These are phyloP conservation scores for Fusarium albosuccineum DNA, from an alignment of 2,329 filamentous ascomycete genomes.

Conservation along the genomic window DNA sequence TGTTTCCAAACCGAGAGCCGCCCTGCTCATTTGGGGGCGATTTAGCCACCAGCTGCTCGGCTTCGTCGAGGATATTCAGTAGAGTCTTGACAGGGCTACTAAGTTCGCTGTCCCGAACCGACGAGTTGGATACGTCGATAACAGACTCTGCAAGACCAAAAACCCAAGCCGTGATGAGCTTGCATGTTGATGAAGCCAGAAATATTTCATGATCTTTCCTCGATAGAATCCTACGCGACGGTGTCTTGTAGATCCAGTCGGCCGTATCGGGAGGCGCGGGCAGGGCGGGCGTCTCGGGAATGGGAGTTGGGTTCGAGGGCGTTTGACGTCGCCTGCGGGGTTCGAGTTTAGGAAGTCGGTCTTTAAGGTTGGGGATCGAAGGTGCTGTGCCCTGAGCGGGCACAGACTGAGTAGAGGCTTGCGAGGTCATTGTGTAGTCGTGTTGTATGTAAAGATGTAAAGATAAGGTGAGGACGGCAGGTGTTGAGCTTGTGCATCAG, in stretches of 20 bases:
- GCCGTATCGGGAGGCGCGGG: conserved; percentile 74
- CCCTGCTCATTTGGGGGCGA: conserved; percentile 87
- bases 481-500: conserved; percentile 14
- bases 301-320: conserved; percentile 69
- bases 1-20: conserved; percentile 95
- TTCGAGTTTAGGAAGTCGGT: conserved; percentile 75
- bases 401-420: conserved; percentile 25
- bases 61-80: conserved; percentile 76
- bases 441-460: conserved; percentile 22
- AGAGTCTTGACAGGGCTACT: conserved; percentile 73
- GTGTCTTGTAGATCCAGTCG: conserved; percentile 72
- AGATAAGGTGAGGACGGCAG: conserved; percentile 13
- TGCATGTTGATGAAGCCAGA: conserved; percentile 79
- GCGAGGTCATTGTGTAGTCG: conserved; percentile 44
- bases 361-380: conserved; percentile 55
- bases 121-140: conserved; percentile 75
- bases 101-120: conserved; percentile 67
- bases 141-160: conserved; percentile 89
- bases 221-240: conserved; percentile 85
- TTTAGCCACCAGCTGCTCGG: conserved; percentile 73
- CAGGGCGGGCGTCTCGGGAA: conserved; percentile 81
- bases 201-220: conserved; percentile 85
- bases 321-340: conserved; percentile 69
- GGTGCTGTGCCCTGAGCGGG: conserved; percentile 29
- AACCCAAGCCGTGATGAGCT: conserved; percentile 84